These are phyloP conservation scores for Taphrina confusa DNA, from an alignment of 1,139 yeast genomes.

Conservation along the genomic window DNA sequence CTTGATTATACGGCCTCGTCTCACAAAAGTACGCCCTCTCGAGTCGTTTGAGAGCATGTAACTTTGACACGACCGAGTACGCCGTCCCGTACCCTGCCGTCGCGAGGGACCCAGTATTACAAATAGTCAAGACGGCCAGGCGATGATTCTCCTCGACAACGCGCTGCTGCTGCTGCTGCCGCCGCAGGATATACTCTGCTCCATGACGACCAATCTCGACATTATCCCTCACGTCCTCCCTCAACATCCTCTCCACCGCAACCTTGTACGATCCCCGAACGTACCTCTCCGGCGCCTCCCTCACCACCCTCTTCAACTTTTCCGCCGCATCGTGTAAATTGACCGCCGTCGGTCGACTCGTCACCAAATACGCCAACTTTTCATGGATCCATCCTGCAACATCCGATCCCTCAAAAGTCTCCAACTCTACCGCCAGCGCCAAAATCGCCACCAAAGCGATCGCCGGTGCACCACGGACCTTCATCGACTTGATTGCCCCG, in stretches of 20 bases:
- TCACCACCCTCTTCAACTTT: constrained; percentile 53
- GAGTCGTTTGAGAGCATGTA: constrained; percentile 52
- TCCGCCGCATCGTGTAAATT: constrained; percentile 77
- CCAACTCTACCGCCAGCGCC: constrained; percentile 72
- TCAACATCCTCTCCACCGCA: constrained; percentile 64
- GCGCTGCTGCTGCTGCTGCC: background rate
- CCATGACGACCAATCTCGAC: constrained; percentile 79
- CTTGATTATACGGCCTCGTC: constrained; percentile 96
- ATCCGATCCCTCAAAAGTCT: constrained; percentile 35
- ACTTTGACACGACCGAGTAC: constrained; percentile 80
- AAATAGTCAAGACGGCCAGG: constrained; percentile 78
- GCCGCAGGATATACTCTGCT: constrained; percentile 61
- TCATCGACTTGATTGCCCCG: constrained; percentile 81
- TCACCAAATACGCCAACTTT: constrained; percentile 64
- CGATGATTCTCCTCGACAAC: constrained; percentile 34
- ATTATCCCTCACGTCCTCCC: constrained; percentile 76
- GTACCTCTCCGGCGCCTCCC: constrained; percentile 39
- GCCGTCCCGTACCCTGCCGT: constrained; percentile 99
- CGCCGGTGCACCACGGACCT: constrained; percentile 98
- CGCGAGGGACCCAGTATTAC: constrained; percentile 69
- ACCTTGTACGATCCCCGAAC: constrained; percentile 51
- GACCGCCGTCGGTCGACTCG: constrained; percentile 94
- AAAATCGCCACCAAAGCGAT: constrained; percentile 93
- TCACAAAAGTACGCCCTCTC: constrained; percentile 83
- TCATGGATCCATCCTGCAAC: constrained; percentile 43